Evolutionary conservation across 148 eudicot genomes (phyloP).

Genomic region (Dianthus caryophyllus): DNA sequence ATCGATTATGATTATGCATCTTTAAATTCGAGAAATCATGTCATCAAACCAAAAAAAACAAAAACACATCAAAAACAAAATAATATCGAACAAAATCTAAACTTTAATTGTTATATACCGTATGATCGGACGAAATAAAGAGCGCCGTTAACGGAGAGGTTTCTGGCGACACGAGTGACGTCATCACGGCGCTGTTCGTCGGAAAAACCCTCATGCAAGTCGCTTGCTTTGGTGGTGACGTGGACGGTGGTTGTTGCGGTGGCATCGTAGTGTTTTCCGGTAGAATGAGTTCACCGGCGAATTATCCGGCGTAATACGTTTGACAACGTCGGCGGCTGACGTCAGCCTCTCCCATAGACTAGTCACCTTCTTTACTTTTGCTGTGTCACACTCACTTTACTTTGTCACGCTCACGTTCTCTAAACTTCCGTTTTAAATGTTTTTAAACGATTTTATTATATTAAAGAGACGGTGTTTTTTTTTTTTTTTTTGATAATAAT

Average conservation of each 20-base stretch:
- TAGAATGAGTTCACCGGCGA: conserved; percentile 17
- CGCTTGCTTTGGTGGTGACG: conserved; percentile 21
- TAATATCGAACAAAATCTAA: too few relatives aligned
- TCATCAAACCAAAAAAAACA: too few relatives aligned
- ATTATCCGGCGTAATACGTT: conserved; percentile 10
- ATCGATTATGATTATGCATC: too few relatives aligned
- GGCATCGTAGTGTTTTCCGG: conserved; percentile 18
- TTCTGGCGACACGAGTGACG: conserved; percentile 10
- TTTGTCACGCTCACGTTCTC: too few relatives aligned
- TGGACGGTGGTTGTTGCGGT: conserved; percentile 8
- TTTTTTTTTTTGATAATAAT: too few relatives aligned
- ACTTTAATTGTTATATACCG: conserved; percentile 23
- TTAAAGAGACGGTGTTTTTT: too few relatives aligned
- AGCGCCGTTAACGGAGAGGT: conserved; percentile 16
- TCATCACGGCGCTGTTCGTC: conserved; percentile 27
- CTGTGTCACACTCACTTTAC: too few relatives aligned
- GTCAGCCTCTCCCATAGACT: conserved; percentile 5
- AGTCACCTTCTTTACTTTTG: not conserved
- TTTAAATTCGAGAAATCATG: too few relatives aligned
- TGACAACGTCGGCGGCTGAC: not conserved
- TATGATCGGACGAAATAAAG: conserved; percentile 23
- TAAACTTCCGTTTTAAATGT: too few relatives aligned
- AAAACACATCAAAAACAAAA: too few relatives aligned
- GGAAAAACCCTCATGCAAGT: conserved; percentile 10
- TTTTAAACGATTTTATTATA: too few relatives aligned